phyloP scores from a whole-genome alignment of 176 grass and related monocot species.

The barley (Hordeum vulgare) region DNA sequence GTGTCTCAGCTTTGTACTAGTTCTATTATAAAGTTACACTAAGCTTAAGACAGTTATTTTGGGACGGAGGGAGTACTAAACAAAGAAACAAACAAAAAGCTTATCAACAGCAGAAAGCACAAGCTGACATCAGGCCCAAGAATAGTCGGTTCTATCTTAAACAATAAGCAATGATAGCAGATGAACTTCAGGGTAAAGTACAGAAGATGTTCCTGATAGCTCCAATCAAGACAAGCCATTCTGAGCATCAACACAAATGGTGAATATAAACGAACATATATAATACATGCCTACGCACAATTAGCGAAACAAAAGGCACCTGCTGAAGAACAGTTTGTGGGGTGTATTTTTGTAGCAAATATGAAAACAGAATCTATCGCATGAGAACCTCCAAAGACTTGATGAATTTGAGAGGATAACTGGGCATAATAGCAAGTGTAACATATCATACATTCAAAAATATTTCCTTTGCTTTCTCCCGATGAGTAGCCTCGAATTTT shows the following conservation, averaged over 20 bases:
- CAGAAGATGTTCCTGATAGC: not conserved
- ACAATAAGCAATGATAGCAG: not conserved
- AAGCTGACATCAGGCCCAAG: too few species aligned
- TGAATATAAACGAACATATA: not conserved
- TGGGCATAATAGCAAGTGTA: not conserved
- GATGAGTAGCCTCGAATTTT: slow-evolving; percentile 88
- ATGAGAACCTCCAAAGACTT: not conserved
- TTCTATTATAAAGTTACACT: too few species aligned
- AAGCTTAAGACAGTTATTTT: too few species aligned
- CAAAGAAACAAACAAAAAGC: too few species aligned
- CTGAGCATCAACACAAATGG: not conserved
- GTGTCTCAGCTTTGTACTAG: too few species aligned
- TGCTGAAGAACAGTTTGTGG: not conserved
- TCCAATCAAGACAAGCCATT: not conserved
- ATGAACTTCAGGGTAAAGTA: not conserved
- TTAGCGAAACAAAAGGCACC: not conserved
- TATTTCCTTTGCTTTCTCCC: slow-evolving; percentile 96
- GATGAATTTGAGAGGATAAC: not conserved
- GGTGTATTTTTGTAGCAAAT: not conserved
- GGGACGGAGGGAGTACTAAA: too few species aligned
- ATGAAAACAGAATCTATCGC: not conserved
- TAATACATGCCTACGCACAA: not conserved
- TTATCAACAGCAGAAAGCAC: too few species aligned
- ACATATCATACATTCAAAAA: slow-evolving; percentile 57
- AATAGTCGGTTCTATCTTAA: too few species aligned